Evolutionary conservation across 768 basidiomycete species (phyloP).

Genomic region (Lactarius trivialis): DNA sequence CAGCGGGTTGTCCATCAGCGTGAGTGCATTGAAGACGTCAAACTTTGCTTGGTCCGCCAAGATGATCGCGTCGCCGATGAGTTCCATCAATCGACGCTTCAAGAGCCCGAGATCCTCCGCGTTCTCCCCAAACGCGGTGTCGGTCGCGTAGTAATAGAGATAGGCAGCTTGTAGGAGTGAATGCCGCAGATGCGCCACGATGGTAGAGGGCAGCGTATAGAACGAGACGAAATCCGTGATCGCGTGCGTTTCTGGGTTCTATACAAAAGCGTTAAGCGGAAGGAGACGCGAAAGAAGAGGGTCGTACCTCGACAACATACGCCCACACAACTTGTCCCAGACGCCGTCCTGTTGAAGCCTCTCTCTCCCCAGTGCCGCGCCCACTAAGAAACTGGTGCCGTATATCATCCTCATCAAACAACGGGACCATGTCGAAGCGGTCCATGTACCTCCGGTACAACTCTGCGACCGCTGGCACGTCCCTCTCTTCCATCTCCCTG

Average conservation of each 20-base stretch:
- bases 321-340: conserved; percentile 88
- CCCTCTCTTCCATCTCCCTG: conserved; percentile 81
- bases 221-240: conserved; percentile 98
- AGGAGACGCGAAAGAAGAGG: conserved; percentile 20
- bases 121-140: conserved; percentile 55
- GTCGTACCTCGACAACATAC: conserved; percentile 85
- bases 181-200: conserved; percentile 72
- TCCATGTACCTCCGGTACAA: conserved; percentile 75
- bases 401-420: conserved; percentile 70
- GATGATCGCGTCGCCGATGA: conserved; percentile 76
- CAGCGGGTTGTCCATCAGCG: conserved; percentile 86
- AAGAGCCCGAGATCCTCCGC: conserved; percentile 57
- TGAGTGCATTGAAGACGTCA: conserved; percentile 94
- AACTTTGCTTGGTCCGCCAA: conserved; percentile 81
- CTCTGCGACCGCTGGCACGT: conserved; percentile 62
- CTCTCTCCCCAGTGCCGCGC: conserved; percentile 49
- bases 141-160: conserved; percentile 90
- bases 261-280: neutral
- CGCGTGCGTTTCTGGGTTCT: conserved; percentile 76
- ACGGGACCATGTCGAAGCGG: conserved; percentile 76
- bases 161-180: conserved; percentile 85
- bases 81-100: conserved; percentile 58
- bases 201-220: conserved; percentile 91
- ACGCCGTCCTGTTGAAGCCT: conserved; percentile 45
- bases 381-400: conserved; percentile 88